Evolutionary conservation across 1,139 yeast genomes (phyloP).

Genomic region (Sugiyamaella japonica): DNA sequence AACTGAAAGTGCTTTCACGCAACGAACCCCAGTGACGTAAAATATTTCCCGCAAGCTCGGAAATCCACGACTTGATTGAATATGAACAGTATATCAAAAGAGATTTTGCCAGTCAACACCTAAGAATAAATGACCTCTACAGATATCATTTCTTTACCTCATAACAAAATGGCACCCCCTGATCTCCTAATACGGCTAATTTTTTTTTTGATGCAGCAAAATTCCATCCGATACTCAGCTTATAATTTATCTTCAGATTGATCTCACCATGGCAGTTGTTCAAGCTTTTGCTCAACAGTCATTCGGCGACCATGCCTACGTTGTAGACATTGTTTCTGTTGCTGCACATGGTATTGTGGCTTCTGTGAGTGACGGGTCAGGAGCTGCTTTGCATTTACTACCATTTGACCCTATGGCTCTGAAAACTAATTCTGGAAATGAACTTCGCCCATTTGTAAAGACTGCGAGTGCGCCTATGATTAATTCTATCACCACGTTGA

Average conservation of each 20-base stretch:
- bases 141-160: too few species aligned
- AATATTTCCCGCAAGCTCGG: neutral
- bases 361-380: slow-evolving; percentile 44
- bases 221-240: neutral
- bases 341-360: slow-evolving; percentile 46
- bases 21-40: slow-evolving; percentile 7
- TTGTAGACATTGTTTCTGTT: slow-evolving; percentile 46
- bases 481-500: slow-evolving; percentile 27
- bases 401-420: slow-evolving; percentile 30
- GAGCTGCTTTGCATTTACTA: slow-evolving; percentile 46
- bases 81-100: neutral
- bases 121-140: too few species aligned
- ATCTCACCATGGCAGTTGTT: slow-evolving; percentile 5
- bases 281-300: slow-evolving; percentile 25
- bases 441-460: slow-evolving; percentile 7
- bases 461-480: neutral
- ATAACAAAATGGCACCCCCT: neutral
- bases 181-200: neutral
- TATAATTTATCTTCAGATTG: neutral
- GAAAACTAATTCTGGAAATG: slow-evolving; percentile 19
- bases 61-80: too few species aligned
- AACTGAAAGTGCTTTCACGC: neutral
- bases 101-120: neutral
- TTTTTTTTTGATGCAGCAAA: slow-evolving; percentile 1
- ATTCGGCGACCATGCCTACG: slow-evolving; percentile 49